Base-by-base conservation (phyloP, 164 flowering plant species). In the Tetrastigma voinierianum region DNA sequence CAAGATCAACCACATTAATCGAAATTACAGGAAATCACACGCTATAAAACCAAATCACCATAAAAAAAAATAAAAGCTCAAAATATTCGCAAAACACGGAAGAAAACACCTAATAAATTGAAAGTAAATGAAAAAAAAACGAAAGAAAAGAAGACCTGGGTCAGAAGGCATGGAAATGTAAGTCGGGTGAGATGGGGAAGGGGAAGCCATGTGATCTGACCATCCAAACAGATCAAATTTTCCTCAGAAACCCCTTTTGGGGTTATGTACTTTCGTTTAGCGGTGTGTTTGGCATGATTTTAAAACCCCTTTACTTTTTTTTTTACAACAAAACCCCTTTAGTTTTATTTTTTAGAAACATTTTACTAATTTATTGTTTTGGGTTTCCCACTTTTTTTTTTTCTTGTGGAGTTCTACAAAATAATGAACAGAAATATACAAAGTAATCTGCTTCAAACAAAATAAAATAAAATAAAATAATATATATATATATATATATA, bases 181-280 rank as follows among this genome's bases (percentile, higher is more conserved):
- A 3, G 82, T 69, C 51, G 51, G 80, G 48, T 77, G 77, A 56
- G 80, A 44, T 57, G 77, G 46, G 46, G 84, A 55, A 65, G 72
- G 48, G 17, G 81, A 67, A 12, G 83, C 84, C 83, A 85, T 81
- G 69, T 59, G 79, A 82, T 72, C 74, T 65, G 61, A 62, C 73
- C 78, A 66, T 61, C 72, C 67, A 61, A 59, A 25, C 59, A 64
- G 68, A 49, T 67, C 65, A 24, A 57, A 8, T 16, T 61, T 52
- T 59, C 51, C 44, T 46, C n/a, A 40, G n/a, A 53, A 72, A 43
- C n/a, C 54, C 64, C 40, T 25, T 25, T 25, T 25, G 40, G 40
- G 40, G 6, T 1, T 25, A 25, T 25, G 40, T 25, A 25, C 6
- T 25, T 25, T 25, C 40, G 6, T 25, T 25, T 25, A 25, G 40